Conservation (phyloP, 2,329 filamentous ascomycete genomes). For the Dothiorella sarmentorum region DNA sequence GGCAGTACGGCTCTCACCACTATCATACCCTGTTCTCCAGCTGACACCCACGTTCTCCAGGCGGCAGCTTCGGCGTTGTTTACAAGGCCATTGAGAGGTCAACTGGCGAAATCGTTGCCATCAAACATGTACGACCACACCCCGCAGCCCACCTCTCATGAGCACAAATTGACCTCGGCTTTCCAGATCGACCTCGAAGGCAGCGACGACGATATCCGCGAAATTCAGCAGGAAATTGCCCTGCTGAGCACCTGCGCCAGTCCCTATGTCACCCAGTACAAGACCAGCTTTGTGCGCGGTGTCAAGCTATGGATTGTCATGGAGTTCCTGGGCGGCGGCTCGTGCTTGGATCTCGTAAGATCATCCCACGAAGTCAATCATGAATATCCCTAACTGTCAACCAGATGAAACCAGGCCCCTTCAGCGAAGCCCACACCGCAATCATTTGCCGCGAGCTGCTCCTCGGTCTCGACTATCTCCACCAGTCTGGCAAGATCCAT, state of each 20-base stretch:
- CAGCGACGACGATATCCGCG: slow-evolving; percentile 95
- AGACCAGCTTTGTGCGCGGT: slow-evolving; percentile 90
- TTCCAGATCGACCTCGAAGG: slow-evolving; percentile 88
- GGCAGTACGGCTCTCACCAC: slow-evolving; percentile 66
- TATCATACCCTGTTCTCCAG: too few relatives aligned
- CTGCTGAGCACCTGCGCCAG: slow-evolving; percentile 93
- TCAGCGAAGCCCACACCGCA: slow-evolving; percentile 86
- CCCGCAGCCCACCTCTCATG: neutral
- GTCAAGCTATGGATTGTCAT: slow-evolving; percentile 99
- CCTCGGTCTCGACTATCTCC: slow-evolving; percentile 85
- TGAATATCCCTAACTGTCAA: slow-evolving; percentile 24
- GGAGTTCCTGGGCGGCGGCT: slow-evolving; percentile 94
- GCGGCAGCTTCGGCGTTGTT: slow-evolving; percentile 92
- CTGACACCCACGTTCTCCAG: slow-evolving; percentile 42
- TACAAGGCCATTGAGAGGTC: slow-evolving; percentile 92
- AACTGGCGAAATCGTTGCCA: slow-evolving; percentile 90
- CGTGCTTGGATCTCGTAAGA: slow-evolving; percentile 73
- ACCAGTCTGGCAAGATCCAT: slow-evolving; percentile 92
- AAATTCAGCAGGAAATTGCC: slow-evolving; percentile 96
- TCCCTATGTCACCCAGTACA: slow-evolving; percentile 92
- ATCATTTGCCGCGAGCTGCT: slow-evolving; percentile 92
- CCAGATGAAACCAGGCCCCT: slow-evolving; percentile 83
- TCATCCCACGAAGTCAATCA: neutral
- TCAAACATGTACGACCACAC: slow-evolving; percentile 74
- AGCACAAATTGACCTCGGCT: slow-evolving; percentile 10